Conservation (phyloP, 2,329 filamentous ascomycete species). For the Aspergillus viridinutans region DNA sequence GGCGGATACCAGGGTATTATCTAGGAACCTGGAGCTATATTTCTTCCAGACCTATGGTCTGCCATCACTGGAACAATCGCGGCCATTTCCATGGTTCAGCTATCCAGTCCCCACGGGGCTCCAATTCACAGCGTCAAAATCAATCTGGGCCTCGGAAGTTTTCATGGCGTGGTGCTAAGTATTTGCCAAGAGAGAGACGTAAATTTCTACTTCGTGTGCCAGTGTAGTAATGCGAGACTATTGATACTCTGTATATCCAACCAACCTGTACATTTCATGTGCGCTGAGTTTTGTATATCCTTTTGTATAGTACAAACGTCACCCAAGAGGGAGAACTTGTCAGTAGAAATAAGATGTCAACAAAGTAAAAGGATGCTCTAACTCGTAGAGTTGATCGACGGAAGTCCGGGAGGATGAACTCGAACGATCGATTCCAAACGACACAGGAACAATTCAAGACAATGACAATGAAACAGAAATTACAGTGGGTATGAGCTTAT, state of each 20-base stretch:
- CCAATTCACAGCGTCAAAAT: not conserved
- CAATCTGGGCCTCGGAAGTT: not conserved
- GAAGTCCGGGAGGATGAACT: not conserved
- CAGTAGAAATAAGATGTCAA: not conserved
- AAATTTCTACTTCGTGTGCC: not conserved
- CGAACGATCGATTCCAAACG: not conserved
- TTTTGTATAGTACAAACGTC: not conserved
- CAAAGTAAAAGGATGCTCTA: not conserved
- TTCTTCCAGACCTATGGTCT: not conserved
- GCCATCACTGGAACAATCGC: not conserved
- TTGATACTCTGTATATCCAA: not conserved
- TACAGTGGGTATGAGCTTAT: conserved; percentile 17
- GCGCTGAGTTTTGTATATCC: not conserved
- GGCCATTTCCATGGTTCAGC: not conserved
- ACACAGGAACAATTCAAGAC: not conserved
- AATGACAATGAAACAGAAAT: not conserved
- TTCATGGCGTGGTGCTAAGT: not conserved
- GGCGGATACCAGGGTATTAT: not conserved
- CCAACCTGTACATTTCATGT: not conserved
- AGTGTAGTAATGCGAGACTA: not conserved
- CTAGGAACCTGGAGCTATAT: not conserved
- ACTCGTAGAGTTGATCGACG: not conserved
- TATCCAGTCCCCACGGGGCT: not conserved
- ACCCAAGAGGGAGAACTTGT: not conserved
- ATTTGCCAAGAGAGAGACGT: not conserved